Percentiles rank a stretch among this genome's conserved stretches.
Evolutionary conservation across 768 basidiomycete genomes (phyloP).

Genomic region (Suillus subaureus): DNA sequence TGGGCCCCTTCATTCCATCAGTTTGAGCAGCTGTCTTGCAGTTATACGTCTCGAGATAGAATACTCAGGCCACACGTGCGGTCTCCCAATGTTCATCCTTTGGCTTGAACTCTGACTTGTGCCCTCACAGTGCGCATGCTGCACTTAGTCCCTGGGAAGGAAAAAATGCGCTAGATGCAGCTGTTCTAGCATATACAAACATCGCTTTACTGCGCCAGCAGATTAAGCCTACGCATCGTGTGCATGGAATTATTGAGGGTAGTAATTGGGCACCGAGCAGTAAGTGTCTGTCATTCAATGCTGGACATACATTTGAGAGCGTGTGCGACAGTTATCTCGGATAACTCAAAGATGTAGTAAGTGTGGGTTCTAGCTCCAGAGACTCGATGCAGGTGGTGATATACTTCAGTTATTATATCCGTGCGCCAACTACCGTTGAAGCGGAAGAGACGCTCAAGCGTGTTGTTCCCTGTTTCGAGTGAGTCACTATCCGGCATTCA

Average conservation of each 20-base stretch:
- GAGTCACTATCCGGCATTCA: slow-evolving; percentile 21
- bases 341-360: slow-evolving; percentile 73
- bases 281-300: slow-evolving; percentile 30
- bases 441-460: slow-evolving; percentile 58
- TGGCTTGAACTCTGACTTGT: neutral
- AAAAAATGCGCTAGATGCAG: slow-evolving; percentile 81
- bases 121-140: slow-evolving; percentile 65
- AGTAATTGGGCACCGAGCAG: slow-evolving; percentile 76
- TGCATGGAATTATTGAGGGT: slow-evolving; percentile 80
- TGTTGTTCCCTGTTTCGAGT: slow-evolving; percentile 76
- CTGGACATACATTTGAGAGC: slow-evolving; percentile 4
- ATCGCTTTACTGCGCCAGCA: slow-evolving; percentile 84
- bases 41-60: slow-evolving; percentile 61
- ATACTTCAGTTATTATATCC: slow-evolving; percentile 62
- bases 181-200: slow-evolving; percentile 81
- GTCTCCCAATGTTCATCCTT: neutral
- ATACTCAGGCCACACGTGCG: slow-evolving; percentile 74
- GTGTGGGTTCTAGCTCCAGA: slow-evolving; percentile 19
- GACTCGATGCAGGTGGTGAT: neutral
- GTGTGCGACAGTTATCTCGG: slow-evolving; percentile 68
- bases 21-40: slow-evolving; percentile 66
- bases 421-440: slow-evolving; percentile 68
- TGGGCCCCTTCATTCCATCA: slow-evolving; percentile 69
- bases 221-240: slow-evolving; percentile 71
- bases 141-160: slow-evolving; percentile 86